Evolutionary conservation across 2,329 filamentous ascomycete genomes (phyloP).

Genomic region (Beauveria pseudobassiana): DNA sequence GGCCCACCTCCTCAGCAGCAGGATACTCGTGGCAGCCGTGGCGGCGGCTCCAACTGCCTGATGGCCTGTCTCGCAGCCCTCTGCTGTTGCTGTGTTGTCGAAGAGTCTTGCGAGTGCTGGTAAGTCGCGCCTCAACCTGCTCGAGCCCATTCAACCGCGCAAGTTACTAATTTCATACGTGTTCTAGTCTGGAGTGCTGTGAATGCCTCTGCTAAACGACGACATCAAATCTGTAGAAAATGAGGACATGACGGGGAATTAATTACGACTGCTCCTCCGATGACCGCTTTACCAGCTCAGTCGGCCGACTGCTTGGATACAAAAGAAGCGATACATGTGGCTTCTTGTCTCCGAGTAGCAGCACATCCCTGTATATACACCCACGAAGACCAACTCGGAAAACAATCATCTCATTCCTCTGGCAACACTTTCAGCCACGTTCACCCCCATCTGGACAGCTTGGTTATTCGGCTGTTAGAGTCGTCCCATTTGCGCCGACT

Average conservation of each 20-base stretch:
- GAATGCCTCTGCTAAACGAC: conserved; percentile 30
- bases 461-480: background rate
- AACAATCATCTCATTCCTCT: background rate
- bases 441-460: background rate
- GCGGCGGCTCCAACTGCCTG: conserved; percentile 35
- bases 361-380: background rate
- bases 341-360: background rate
- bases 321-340: background rate
- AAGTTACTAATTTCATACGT: conserved; percentile 12
- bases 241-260: background rate
- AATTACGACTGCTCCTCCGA: background rate
- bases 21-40: conserved; percentile 20
- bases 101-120: conserved; percentile 45
- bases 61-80: conserved; percentile 40
- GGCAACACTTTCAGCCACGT: background rate
- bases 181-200: conserved; percentile 31
- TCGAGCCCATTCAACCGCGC: background rate
- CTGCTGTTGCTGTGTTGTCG: conserved; percentile 43
- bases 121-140: conserved; percentile 20
- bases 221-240: background rate
- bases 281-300: background rate
- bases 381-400: background rate
- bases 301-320: background rate
- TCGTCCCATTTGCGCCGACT: background rate
- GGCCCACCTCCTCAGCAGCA: conserved; percentile 24